Percentiles rank a stretch among this genome's conserved stretches.
Conservation (phyloP, 345 rosid species). For the Rhodamnia rubescens region DNA sequence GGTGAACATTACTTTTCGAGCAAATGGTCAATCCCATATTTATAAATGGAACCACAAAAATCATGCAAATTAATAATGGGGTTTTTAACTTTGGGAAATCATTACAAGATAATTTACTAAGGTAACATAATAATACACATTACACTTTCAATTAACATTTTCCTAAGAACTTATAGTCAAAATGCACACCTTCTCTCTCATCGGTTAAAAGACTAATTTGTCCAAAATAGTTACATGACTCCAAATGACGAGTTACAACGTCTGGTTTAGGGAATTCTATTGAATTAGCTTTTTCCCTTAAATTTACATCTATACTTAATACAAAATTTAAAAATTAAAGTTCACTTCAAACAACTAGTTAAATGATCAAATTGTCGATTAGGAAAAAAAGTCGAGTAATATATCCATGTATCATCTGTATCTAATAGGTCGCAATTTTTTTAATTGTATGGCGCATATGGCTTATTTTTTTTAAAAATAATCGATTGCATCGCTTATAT, state of each 20-base stretch:
- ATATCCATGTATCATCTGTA: not conserved
- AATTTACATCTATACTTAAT: not conserved
- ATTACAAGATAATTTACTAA: not conserved
- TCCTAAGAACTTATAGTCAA: not conserved
- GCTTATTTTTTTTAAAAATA: fast-evolving
- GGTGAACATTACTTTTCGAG: not conserved
- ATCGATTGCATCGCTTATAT: fast-evolving
- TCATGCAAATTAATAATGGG: not conserved
- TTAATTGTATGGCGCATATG: too few relatives aligned
- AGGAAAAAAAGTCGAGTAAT: not conserved
- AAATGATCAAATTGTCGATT: fast-evolving
- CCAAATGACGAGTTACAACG: not conserved
- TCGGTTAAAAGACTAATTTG: not conserved
- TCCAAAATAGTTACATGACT: not conserved
- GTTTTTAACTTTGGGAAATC: not conserved
- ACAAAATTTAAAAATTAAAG: not conserved
- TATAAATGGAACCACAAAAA: not conserved
- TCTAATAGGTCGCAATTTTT: not conserved
- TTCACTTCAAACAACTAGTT: not conserved
- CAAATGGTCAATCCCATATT: not conserved
- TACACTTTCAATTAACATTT: not conserved
- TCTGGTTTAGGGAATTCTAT: fast-evolving
- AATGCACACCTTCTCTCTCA: not conserved
- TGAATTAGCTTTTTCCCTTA: not conserved
- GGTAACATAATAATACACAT: not conserved